phyloP scores from a whole-genome alignment of 768 basidiomycete genomes.

The Rhizopogon roseolus region DNA sequence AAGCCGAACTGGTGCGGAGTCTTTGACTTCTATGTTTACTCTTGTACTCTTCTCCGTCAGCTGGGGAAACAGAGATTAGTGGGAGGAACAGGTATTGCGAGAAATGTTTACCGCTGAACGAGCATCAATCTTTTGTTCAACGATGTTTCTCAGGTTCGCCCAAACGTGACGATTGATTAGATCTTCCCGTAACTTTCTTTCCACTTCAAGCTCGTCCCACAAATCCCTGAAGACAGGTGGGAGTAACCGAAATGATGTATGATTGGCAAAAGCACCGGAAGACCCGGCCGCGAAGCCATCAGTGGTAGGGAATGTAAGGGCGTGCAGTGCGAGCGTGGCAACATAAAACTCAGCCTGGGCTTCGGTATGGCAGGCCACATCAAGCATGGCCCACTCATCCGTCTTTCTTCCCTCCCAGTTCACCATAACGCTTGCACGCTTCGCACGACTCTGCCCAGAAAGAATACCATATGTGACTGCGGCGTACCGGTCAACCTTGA shows the following conservation, averaged over 20 bases:
- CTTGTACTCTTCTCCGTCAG: conserved; percentile 14
- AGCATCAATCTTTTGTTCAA: conserved; percentile 53
- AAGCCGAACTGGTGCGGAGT: conserved; percentile 1
- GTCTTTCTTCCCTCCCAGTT: conserved; percentile 62
- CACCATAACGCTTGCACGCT: conserved; percentile 66
- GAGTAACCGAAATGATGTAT: conserved; percentile 73
- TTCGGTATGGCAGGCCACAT: conserved; percentile 74
- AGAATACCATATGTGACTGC: conserved; percentile 61
- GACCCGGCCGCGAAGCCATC: conserved; percentile 61
- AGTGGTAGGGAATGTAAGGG: conserved; percentile 58
- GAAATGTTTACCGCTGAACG: conserved; percentile 36
- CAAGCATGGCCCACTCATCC: conserved; percentile 77
- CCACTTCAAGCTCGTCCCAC: conserved; percentile 83
- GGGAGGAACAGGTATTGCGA: not conserved
- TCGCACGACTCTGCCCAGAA: conserved; percentile 70
- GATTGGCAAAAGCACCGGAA: conserved; percentile 38
- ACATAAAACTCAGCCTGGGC: conserved; percentile 88
- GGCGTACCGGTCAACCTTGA: conserved; percentile 70
- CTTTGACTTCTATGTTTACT: conserved; percentile 12
- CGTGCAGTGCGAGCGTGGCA: conserved; percentile 79
- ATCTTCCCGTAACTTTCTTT: conserved; percentile 58
- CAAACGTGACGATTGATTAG: conserved; percentile 63
- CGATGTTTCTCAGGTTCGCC: conserved; percentile 59
- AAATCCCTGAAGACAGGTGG: conserved; percentile 82
- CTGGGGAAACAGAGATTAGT: conserved; percentile 11